Conservation (phyloP, 306 rosid species). For the Prunus armeniaca region DNA sequence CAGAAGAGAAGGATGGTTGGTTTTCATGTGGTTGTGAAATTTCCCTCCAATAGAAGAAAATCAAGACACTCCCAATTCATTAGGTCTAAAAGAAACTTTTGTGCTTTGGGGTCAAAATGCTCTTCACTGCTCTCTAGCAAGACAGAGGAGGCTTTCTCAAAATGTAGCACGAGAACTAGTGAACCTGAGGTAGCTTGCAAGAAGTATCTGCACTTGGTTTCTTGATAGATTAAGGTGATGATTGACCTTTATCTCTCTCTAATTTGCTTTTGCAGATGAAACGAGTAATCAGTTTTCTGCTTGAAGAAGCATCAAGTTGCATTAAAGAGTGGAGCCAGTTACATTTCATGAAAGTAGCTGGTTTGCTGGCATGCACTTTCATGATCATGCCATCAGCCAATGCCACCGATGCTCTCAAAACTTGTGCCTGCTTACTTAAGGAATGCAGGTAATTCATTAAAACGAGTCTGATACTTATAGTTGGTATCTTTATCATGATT, state of each 20-base stretch:
- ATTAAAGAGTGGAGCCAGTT: slow-evolving; percentile 50
- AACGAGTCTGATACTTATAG: background rate
- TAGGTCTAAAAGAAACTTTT: slow-evolving; percentile 27
- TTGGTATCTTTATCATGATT: background rate
- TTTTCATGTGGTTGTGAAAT: slow-evolving; percentile 33
- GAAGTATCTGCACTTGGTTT: slow-evolving; percentile 6
- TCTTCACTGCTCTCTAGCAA: slow-evolving; percentile 24
- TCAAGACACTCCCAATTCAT: slow-evolving; percentile 29
- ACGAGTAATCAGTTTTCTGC: slow-evolving; percentile 23
- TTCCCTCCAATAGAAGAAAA: slow-evolving; percentile 34
- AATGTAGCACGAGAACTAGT: slow-evolving; percentile 17
- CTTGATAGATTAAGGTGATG: slow-evolving; percentile 3
- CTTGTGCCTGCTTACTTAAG: slow-evolving; percentile 88
- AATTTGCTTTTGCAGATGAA: slow-evolving; percentile 27
- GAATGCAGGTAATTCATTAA: slow-evolving; percentile 71
- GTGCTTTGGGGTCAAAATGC: slow-evolving; percentile 30
- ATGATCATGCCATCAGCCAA: slow-evolving; percentile 70
- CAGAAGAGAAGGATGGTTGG: slow-evolving; percentile 39
- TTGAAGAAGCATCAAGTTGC: slow-evolving; percentile 24
- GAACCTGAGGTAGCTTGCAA: slow-evolving; percentile 38
- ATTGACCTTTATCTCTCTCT: background rate
- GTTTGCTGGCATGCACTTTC: slow-evolving; percentile 49
- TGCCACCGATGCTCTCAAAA: slow-evolving; percentile 92
- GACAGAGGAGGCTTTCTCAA: slow-evolving; percentile 29
- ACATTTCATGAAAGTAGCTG: slow-evolving; percentile 42